A percentile compares a stretch with the other conserved stretches of the same genome.
These are phyloP conservation scores for Ophiocordyceps sinensis DNA, from an alignment of 2,329 filamentous ascomycete genomes.

Conservation along the genomic window DNA sequence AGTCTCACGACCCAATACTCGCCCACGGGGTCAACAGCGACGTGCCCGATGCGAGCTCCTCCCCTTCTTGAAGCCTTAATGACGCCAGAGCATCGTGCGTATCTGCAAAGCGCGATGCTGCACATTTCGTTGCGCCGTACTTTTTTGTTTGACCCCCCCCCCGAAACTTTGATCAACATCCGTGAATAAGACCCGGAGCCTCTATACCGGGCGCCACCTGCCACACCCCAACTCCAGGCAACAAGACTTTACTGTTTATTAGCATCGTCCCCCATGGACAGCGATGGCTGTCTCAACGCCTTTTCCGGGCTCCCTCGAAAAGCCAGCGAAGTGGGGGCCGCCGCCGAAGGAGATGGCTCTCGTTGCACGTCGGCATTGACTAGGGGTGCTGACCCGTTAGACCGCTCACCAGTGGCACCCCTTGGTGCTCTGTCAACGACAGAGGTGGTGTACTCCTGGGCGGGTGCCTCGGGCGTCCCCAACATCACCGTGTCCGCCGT, in stretches of 20 bases:
- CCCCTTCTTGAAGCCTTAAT: too few species aligned
- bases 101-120: neutral
- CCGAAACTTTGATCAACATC: neutral
- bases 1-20: too few species aligned
- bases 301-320: conserved; percentile 51
- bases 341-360: conserved; percentile 14
- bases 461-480: conserved; percentile 12
- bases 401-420: neutral
- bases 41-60: too few species aligned
- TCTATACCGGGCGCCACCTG: conserved; percentile 1
- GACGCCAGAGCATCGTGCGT: too few species aligned
- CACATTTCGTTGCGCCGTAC: neutral
- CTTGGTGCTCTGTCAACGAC: neutral
- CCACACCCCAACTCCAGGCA: conserved; percentile 2
- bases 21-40: too few species aligned
- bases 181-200: neutral
- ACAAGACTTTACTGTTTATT: neutral
- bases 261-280: conserved; percentile 3
- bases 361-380: conserved; percentile 1
- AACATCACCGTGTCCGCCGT: conserved; percentile 5
- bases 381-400: conserved; percentile 5
- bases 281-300: conserved; percentile 18
- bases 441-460: conserved; percentile 1
- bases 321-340: conserved; percentile 33
- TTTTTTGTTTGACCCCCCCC: neutral